Percentiles rank a stretch among this genome's conserved stretches.
Evolutionary conservation across 1,284 basidiomycete genomes (phyloP).

Genomic region (Wolfiporia cocos): DNA sequence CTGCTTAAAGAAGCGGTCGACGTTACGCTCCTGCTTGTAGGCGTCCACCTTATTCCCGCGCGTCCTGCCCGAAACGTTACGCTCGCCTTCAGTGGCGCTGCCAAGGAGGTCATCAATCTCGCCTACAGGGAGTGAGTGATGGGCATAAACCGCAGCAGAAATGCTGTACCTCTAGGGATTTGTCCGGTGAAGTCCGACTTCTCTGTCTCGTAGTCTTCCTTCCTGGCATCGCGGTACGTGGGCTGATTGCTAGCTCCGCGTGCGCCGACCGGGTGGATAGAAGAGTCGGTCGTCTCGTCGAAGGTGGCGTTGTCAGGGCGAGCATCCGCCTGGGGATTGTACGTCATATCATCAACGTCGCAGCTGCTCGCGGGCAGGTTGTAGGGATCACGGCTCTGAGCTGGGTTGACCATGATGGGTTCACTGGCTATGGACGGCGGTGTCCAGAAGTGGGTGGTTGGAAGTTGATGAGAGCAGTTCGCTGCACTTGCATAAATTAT

Average conservation of each 20-base stretch:
- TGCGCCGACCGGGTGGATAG: slow-evolving; percentile 15
- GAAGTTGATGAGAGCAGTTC: no score
- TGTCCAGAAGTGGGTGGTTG: no score
- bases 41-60: slow-evolving; percentile 21
- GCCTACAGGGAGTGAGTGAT: no score
- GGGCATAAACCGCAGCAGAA: no score
- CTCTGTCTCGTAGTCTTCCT: slow-evolving; percentile 19
- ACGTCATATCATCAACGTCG: slow-evolving; percentile 18
- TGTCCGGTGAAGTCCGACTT: slow-evolving; percentile 16
- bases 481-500: no score
- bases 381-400: slow-evolving; percentile 19
- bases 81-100: slow-evolving; percentile 17
- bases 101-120: slow-evolving; percentile 20
- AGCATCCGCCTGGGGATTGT: slow-evolving; percentile 21
- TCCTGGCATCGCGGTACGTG: slow-evolving; percentile 13
- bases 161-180: slow-evolving; percentile 21
- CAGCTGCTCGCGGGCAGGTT: slow-evolving; percentile 13
- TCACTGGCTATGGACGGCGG: no score
- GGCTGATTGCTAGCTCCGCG: slow-evolving; percentile 21
- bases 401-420: slow-evolving; percentile 11
- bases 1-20: slow-evolving; percentile 17
- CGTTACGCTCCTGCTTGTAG: slow-evolving; percentile 22
- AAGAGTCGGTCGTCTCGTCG: slow-evolving; percentile 12
- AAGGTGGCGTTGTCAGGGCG: slow-evolving; percentile 20
- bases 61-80: slow-evolving; percentile 15